phyloP scores from a whole-genome alignment of 768 basidiomycete genomes.

The Podaxis sp. region DNA sequence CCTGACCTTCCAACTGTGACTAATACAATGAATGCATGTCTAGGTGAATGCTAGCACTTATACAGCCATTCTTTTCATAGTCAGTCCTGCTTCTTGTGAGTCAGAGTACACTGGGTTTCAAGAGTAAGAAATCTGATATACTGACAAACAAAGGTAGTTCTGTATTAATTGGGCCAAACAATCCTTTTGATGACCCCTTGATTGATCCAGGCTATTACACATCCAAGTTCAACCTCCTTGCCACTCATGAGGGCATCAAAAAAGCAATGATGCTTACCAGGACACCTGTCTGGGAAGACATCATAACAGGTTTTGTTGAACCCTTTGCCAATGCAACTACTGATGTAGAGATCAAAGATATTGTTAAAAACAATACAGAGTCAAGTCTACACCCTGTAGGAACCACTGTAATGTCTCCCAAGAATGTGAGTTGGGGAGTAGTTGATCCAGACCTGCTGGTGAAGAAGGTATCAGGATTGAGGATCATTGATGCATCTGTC shows the following conservation, averaged over 20 bases:
- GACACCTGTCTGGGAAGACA: conserved; percentile 20
- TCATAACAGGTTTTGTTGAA: conserved; percentile 14
- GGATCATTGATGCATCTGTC: conserved; percentile 40
- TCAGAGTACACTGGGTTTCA: not conserved
- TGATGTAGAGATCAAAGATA: conserved; percentile 14
- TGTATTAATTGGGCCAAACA: conserved; percentile 19
- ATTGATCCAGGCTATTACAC: conserved; percentile 18
- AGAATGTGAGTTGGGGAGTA: conserved; percentile 29
- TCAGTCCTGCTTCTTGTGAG: conserved; percentile 29
- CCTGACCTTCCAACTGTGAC: not conserved
- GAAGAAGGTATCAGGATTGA: conserved; percentile 32
- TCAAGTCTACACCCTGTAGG: conserved; percentile 33
- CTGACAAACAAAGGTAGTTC: conserved; percentile 19
- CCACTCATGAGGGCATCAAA: conserved; percentile 22
- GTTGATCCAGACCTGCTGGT: conserved; percentile 38
- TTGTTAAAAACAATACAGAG: conserved; percentile 20
- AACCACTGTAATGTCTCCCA: conserved; percentile 32
- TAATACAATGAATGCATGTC: not conserved
- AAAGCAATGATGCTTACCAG: conserved; percentile 19
- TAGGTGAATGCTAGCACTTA: conserved; percentile 22
- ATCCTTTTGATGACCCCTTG: conserved; percentile 27
- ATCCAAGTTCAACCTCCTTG: conserved; percentile 14
- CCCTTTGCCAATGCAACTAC: conserved; percentile 13
- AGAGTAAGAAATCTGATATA: not conserved
- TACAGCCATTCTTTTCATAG: conserved; percentile 20